Evolutionary conservation across 148 eudicot genomes (phyloP), one percentile per base, ranked within the genome.

Genomic region (Fagopyrum tataricum): DNA sequence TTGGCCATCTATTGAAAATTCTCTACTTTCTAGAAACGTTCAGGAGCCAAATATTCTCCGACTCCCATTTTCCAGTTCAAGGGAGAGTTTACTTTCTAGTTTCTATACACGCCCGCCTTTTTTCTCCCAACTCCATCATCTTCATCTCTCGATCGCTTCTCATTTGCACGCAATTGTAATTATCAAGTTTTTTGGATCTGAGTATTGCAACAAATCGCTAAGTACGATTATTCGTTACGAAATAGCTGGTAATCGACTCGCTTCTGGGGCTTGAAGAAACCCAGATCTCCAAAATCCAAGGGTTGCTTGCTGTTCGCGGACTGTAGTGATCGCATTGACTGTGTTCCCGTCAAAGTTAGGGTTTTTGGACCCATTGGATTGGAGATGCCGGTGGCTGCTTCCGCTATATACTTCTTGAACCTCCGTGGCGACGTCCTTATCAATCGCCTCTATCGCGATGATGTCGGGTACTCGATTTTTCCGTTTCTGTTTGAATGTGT

Each of bases 361-460:
- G 66, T 20, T 59, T 59, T 8, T 59, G 77, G 78, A 77, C 77
- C 76, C 77, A 76, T 41, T 81, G 76, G 78, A 78, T 75, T 72
- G 82, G 82, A 84, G 73, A 94, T 94, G 97, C 97, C 97, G 78
- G 90, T 94, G 84, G 88, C 97, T 74, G 98, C 97, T 77, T 94
- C 98, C 61, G 98, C 98, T 23, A 82, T 94, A 42, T 94, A 94
- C 79, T 94, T 94, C 72, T 70, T 94, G 78, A 94, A 94, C 82
- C 97, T 94, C 73, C 98, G 98, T 31, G 98, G 98, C 72, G 98
- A 94, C 85, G 98, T 94, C 52, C 98, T 94, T 77, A 94, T 94
- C 82, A 94, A 94, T 83, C 98, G 98, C 76, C 97, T 91, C 74
- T 94, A 94, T 67, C 96, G 97, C 67, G 98, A 94, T 56, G 98